A percentile compares a stretch with the other conserved stretches of the same genome.
phyloP scores from a whole-genome alignment of 2,329 filamentous ascomycete genomes.

The Epichloe typhina region DNA sequence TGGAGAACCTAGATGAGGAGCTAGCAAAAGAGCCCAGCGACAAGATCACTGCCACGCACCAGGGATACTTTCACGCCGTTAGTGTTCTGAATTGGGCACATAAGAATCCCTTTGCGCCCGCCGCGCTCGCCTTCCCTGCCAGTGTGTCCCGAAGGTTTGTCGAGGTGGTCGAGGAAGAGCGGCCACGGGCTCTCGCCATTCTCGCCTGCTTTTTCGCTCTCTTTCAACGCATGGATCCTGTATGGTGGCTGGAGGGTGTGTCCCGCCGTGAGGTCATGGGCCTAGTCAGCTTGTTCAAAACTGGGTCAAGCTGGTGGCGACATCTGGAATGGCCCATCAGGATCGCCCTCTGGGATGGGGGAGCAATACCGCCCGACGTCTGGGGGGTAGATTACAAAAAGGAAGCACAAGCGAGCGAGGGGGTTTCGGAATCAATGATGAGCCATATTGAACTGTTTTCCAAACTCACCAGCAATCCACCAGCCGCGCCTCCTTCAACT shows the following conservation, averaged over 20 bases:
- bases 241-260: slow-evolving; percentile 61
- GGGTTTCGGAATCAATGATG: slow-evolving; percentile 23
- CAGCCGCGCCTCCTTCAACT: slow-evolving; percentile 14
- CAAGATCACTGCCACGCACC: slow-evolving; percentile 21
- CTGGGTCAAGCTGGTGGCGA: slow-evolving; percentile 46
- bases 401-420: slow-evolving; percentile 23
- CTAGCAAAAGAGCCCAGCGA: slow-evolving; percentile 24
- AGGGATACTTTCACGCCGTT: slow-evolving; percentile 51
- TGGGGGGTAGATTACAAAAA: slow-evolving; percentile 41
- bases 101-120: slow-evolving; percentile 43
- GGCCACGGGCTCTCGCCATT: slow-evolving; percentile 49
- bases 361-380: slow-evolving; percentile 39
- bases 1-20: slow-evolving; percentile 45
- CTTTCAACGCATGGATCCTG: slow-evolving; percentile 44
- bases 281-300: slow-evolving; percentile 44
- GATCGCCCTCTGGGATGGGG: slow-evolving; percentile 43
- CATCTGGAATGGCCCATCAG: slow-evolving; percentile 48
- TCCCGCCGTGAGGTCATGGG: slow-evolving; percentile 52
- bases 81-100: slow-evolving; percentile 55
- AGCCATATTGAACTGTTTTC: slow-evolving; percentile 28
- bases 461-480: slow-evolving; percentile 20
- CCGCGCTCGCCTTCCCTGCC: slow-evolving; percentile 49
- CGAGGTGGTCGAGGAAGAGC: slow-evolving; percentile 43
- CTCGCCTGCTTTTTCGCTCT: slow-evolving; percentile 55
- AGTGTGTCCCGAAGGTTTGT: slow-evolving; percentile 49